A percentile compares a stretch with the other conserved stretches of the same genome.
These are phyloP conservation scores for Zygoascus flipseniorum DNA, from an alignment of 805 yeast species.

Conservation along the genomic window DNA sequence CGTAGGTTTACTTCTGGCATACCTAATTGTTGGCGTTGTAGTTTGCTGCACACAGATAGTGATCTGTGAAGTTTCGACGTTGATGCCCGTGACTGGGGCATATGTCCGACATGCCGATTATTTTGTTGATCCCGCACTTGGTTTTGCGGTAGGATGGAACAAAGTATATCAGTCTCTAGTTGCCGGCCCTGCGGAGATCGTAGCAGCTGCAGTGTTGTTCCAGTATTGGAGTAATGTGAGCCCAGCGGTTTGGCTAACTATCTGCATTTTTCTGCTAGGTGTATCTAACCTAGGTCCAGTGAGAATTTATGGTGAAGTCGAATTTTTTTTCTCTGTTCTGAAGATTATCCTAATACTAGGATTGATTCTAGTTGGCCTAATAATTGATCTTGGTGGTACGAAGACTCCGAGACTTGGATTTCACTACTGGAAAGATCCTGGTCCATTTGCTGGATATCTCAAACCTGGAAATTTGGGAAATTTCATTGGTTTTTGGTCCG, in stretches of 20 bases:
- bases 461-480: constrained; percentile 37
- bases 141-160: constrained; percentile 61
- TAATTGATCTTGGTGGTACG: constrained; percentile 69
- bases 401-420: constrained; percentile 69
- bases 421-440: constrained; percentile 61
- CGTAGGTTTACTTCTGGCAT: constrained; percentile 47
- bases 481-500: constrained; percentile 54
- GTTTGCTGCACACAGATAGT: constrained; percentile 64
- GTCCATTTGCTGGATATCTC: constrained; percentile 44
- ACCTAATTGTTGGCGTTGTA: constrained; percentile 59
- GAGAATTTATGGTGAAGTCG: constrained; percentile 37
- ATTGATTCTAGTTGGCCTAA: constrained; percentile 52
- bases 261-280: constrained; percentile 38
- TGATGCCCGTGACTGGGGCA: constrained; percentile 57
- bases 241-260: constrained; percentile 43
- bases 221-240: constrained; percentile 47
- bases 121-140: constrained; percentile 57
- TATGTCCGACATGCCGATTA: constrained; percentile 58
- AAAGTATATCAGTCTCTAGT: constrained; percentile 49
- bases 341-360: constrained; percentile 61
- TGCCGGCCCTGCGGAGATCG: constrained; percentile 55
- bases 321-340: constrained; percentile 51
- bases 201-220: constrained; percentile 49
- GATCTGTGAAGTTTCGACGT: constrained; percentile 62
- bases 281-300: constrained; percentile 40